Base-by-base conservation (phyloP, 108 stramenopile genomes). In the Skeletonema grethae region DNA sequence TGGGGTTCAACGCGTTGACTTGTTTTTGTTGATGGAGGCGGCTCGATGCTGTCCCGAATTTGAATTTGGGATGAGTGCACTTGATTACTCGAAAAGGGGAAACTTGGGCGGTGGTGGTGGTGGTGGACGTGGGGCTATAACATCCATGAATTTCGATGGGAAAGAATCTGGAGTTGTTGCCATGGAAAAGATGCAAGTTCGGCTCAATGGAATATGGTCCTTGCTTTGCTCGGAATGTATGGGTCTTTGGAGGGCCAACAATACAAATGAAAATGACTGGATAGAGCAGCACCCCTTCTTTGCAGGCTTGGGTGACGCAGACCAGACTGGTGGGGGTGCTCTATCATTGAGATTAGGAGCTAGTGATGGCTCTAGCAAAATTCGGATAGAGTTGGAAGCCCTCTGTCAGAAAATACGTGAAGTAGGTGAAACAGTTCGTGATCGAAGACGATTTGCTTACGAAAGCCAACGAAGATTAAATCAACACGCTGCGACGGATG, bases 171-270 rank as follows among this genome's bases (percentile, higher is more conserved):
- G 46, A 20, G 46, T 48, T 16, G 46, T 18, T 7, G 13, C 46
- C 20, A 48, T 35, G 13, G 57, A 77, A 24, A 10, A 35, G 50
- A 39, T 72, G 63, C 63, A 53, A 20, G 24, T 53, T 3, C 57
- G 63, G n/a, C 36, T 79, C 6, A 72, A 80, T 59, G 79, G 72
- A 18, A 48, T 89, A 12, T 85, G 85, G 63, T 79, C 77, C 13
- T 61, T 89, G 61, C 58, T 89, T 7, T 83, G 64, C 53, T 82
- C 82, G 3, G 89, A 86, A 57, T 86, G 79, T 56, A 78, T 84
- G 78, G 78, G 83, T n/a, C 68, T 90, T 39, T 90, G 89, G 89
- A 84, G 79, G 29, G 72, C 82, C 5, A 53, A 41, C 10, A 28
- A 18, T 18, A 39, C 63, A 10, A 35, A 29, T 15, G 43, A 61